Conservation (phyloP, 2,329 filamentous ascomycete genomes). For the Epicoccum sorghinum region DNA sequence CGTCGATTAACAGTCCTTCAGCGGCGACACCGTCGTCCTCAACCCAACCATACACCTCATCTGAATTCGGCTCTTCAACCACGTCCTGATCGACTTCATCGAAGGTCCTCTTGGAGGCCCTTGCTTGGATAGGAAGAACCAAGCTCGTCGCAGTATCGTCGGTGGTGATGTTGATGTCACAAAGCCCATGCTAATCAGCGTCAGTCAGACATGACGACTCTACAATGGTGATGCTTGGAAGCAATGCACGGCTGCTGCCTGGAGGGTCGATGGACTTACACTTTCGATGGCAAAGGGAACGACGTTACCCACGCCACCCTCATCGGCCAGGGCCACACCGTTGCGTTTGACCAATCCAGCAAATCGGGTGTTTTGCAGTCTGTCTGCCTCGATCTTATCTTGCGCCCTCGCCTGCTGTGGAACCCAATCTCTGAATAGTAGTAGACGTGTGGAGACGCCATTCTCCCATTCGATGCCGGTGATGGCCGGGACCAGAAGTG, state of each 20-base stretch:
- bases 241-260: not conserved
- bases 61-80: slow-evolving; percentile 65
- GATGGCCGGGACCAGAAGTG: slow-evolving; percentile 76
- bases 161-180: slow-evolving; percentile 38
- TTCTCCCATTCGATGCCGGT: slow-evolving; percentile 81
- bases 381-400: slow-evolving; percentile 34
- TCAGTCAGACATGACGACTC: slow-evolving; percentile 21
- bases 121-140: slow-evolving; percentile 27
- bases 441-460: slow-evolving; percentile 73
- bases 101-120: slow-evolving; percentile 63
- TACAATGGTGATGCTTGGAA: not conserved
- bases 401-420: slow-evolving; percentile 36
- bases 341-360: slow-evolving; percentile 53
- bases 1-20: slow-evolving; percentile 48
- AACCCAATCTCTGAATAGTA: slow-evolving; percentile 76
- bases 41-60: slow-evolving; percentile 76
- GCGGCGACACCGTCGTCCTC: slow-evolving; percentile 62
- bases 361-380: slow-evolving; percentile 47
- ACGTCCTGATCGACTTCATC: slow-evolving; percentile 65
- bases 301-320: slow-evolving; percentile 54
- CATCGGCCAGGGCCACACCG: slow-evolving; percentile 48
- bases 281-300: slow-evolving; percentile 56
- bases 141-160: slow-evolving; percentile 38
- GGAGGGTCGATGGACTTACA: slow-evolving; percentile 49
- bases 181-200: slow-evolving; percentile 38